phyloP scores from a whole-genome alignment of 2,329 filamentous ascomycete genomes.

The Neospermospora avenae region DNA sequence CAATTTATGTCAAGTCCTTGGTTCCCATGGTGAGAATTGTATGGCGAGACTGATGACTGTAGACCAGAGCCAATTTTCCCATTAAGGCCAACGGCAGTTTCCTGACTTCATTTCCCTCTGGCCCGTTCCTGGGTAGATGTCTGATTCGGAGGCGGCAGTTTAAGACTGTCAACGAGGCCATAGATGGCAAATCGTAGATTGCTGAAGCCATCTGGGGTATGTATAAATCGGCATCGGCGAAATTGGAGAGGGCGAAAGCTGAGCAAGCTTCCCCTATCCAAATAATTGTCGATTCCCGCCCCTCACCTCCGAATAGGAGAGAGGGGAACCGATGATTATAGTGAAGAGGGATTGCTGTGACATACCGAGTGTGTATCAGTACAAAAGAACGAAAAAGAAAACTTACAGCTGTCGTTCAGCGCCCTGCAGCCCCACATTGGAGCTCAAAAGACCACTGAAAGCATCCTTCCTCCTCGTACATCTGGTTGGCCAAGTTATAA shows the following conservation, averaged over 20 bases:
- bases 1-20: too few species aligned
- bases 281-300: too few species aligned
- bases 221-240: not conserved
- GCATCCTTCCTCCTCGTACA: not conserved
- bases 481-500: not conserved
- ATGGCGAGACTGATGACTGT: too few species aligned
- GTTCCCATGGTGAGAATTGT: too few species aligned
- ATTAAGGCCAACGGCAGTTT: not conserved
- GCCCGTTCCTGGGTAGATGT: too few species aligned
- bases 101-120: too few species aligned
- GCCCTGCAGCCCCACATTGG: not conserved
- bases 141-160: not conserved
- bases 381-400: conserved; percentile 9
- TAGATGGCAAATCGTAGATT: not conserved
- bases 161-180: not conserved
- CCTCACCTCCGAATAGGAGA: too few species aligned
- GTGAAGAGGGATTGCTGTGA: too few species aligned
- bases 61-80: not conserved
- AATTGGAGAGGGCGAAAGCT: not conserved
- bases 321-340: too few species aligned
- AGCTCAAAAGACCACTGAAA: not conserved
- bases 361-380: not conserved
- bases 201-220: not conserved
- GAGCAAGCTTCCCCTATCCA: too few species aligned
- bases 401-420: conserved; percentile 2